Evolutionary conservation across 352 stramenopile species (phyloP).

Genomic region (Pythium vanterpoolii): DNA sequence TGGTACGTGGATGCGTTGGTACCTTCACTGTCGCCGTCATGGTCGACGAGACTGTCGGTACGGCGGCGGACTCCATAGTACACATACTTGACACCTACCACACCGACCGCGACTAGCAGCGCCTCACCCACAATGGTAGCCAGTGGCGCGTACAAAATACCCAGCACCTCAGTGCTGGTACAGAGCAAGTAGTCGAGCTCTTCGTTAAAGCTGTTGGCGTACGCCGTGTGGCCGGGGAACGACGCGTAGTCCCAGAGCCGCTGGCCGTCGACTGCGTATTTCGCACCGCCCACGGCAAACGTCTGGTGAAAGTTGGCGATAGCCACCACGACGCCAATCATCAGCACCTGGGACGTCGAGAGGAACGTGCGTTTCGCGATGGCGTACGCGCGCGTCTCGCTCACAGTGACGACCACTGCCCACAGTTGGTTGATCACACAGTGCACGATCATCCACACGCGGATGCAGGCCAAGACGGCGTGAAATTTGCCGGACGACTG

Average conservation of each 20-base stretch:
- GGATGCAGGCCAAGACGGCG: slow-evolving; percentile 30
- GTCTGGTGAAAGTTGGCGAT: slow-evolving; percentile 23
- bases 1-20: slow-evolving; percentile 26
- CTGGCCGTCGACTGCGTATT: slow-evolving; percentile 39
- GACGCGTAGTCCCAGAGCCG: slow-evolving; percentile 28
- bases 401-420: slow-evolving; percentile 25
- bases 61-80: slow-evolving; percentile 5
- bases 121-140: slow-evolving; percentile 30
- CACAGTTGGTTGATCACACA: slow-evolving; percentile 39
- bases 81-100: slow-evolving; percentile 21
- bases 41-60: slow-evolving; percentile 5
- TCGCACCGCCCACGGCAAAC: slow-evolving; percentile 28
- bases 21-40: background rate
- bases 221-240: slow-evolving; percentile 31
- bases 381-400: slow-evolving; percentile 40
- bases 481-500: slow-evolving; percentile 14
- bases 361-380: slow-evolving; percentile 40
- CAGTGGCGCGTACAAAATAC: slow-evolving; percentile 34
- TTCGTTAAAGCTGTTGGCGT: slow-evolving; percentile 51
- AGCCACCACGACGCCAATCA: slow-evolving; percentile 25
- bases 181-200: slow-evolving; percentile 40
- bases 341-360: slow-evolving; percentile 34
- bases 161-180: slow-evolving; percentile 27
- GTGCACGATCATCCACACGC: slow-evolving; percentile 50
- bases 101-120: slow-evolving; percentile 19